Evolutionary conservation across 257 asterid species (phyloP), one percentile per base, ranked within the genome.

Genomic region (Rubia yunnanensis): DNA sequence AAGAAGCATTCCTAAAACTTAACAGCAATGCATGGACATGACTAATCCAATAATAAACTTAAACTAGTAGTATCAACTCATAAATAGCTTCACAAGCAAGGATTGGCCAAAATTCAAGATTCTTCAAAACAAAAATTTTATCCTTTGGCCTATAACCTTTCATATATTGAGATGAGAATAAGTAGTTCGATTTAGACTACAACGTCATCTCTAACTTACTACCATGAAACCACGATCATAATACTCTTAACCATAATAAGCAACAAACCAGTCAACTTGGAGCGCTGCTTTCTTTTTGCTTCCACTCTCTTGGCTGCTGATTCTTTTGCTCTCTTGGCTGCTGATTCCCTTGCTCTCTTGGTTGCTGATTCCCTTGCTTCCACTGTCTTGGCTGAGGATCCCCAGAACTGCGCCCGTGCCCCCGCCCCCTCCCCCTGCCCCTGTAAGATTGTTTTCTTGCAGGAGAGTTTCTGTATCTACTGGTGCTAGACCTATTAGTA

Each of bases 381-480:
- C 95, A 91, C 4, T 82, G 88, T 70, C 81, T 80, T 52, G 3
- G 83, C 76, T 81, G 92, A 20, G 9, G 57, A 84, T 85, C 70
- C 85, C 81, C 14, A 44, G 91, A 60, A 73, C 70, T 75, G 14
- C 78, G 80, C 46, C 89, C 68, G 76, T 79, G 71, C 14, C 22
- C 52, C n/a, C 52, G 52, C 52, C 52, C 52, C 6, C 52, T n/a
- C 4, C 52, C 52, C 52, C 52, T 44, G 60, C 52, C 52, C 52
- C 52, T 44, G 60, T 46, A 60, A 2, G 70, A 35, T 1, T 79
- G 83, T 77, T 65, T 84, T 81, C 83, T 84, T 50, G 63, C 27
- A 54, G 73, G 63, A 44, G 70, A 65, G 57, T 82, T 76, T 76
- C 69, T 68, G 28, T 72, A 82, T 75, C 65, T 85, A 78, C 88